Percentiles rank a stretch among this genome's conserved stretches.
Evolutionary conservation across 2,329 filamentous ascomycete species (phyloP).

Genomic region (Alternaria sp.): DNA sequence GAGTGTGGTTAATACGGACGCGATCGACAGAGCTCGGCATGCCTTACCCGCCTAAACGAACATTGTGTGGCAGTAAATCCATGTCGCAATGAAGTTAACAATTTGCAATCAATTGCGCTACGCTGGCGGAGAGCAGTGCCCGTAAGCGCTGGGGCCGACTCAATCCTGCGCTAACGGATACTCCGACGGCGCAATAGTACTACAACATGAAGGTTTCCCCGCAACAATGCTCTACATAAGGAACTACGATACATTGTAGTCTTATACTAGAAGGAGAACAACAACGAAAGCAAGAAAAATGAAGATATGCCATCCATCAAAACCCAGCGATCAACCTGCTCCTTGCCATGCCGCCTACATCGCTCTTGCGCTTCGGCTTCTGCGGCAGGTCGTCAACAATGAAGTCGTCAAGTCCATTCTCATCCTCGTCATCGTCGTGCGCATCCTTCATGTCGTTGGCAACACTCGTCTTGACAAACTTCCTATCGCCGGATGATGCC

Average conservation of each 20-base stretch:
- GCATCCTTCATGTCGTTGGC: not conserved
- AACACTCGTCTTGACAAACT: not conserved
- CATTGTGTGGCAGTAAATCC: not conserved
- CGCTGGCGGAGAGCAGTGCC: not conserved
- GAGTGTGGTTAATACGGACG: not conserved
- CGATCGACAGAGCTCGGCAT: not conserved
- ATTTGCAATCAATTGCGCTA: not conserved
- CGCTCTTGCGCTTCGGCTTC: not conserved
- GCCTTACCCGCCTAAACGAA: not conserved
- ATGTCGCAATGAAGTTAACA: not conserved
- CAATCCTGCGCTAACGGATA: not conserved
- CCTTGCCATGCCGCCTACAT: not conserved
- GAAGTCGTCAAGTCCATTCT: not conserved
- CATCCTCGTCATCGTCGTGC: not conserved
- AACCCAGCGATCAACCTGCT: not conserved
- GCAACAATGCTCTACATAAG: not conserved
- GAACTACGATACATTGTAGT: not conserved
- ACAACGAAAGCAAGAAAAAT: not conserved
- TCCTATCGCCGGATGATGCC: not conserved
- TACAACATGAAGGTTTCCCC: not conserved
- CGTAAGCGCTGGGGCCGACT: not conserved
- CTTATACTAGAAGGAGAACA: not conserved
- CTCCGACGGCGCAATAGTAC: not conserved
- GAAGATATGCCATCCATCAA: not conserved
- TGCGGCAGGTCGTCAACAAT: not conserved